Evolutionary conservation across 2,329 filamentous ascomycete species (phyloP), one percentile per base, ranked within the genome.

Genomic region (Xylaria sp.): DNA sequence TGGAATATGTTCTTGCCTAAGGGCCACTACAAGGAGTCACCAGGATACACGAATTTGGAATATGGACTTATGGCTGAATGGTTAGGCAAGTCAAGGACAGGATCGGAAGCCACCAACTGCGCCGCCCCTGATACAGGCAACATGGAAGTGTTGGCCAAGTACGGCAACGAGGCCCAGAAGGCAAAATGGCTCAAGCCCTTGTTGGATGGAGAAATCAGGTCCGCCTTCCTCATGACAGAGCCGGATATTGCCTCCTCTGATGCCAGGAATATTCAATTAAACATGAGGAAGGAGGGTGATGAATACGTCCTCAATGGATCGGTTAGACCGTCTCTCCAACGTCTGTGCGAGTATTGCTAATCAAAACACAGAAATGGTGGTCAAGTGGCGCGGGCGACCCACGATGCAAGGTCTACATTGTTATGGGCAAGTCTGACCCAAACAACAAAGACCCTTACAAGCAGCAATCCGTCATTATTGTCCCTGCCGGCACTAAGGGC

Each of bases 1-100:
- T 99, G 96, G 96, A 99, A 99, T 83, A 92, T 99, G 91, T 99
- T 99, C 86, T 83, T 99, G 74, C 93, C 96, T 72, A 95, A 92
- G 84, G 94, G 91, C 76, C 94, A 97, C 83, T 98, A 97, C 87
- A 93, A 92, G 80, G 93, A 97, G 83, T 97, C 94, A 1, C 94
- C 95, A 28, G 96, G 96, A 40, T 97, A 93, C 84, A 93, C 90
- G 68, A 99, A 98, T 82, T 85, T 99, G 71, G 96, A 99, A 83
- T 99, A 99, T 79, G 96, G 94, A 13, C 84, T 99, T 76, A 99
- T 98, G 94, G 96, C 96, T 20, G 96, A 99, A 84, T 92, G 93
- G 83, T 85, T 98, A 75, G 96, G 96, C 72, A 95, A 93, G 84
- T 97, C 93, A 74, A 86, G 88, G 78, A 85, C 89, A 71, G 96